phyloP scores from a whole-genome alignment of 306 rosid genomes.

The Bauhinia variegata region DNA sequence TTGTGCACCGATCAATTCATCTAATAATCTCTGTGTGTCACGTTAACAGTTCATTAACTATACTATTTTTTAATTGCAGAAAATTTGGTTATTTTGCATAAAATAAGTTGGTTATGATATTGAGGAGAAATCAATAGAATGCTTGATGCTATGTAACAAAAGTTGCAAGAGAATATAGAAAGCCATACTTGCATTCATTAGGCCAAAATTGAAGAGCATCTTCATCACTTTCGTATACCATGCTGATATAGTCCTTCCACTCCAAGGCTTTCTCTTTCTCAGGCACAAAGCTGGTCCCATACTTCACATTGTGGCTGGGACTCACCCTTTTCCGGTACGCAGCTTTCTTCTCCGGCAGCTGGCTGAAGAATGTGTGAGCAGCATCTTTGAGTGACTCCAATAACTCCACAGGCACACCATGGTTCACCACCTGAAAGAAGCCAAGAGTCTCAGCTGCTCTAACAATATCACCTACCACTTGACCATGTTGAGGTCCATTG shows the following conservation, averaged over 20 bases:
- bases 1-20: no score
- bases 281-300: constrained; percentile 70
- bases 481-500: constrained; percentile 51
- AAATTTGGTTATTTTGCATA: no score
- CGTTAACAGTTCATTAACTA: no score
- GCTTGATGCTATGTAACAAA: neutral
- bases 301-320: constrained; percentile 48
- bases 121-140: neutral
- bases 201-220: constrained; percentile 70
- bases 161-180: neutral
- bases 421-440: constrained; percentile 70
- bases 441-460: constrained; percentile 60
- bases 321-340: constrained; percentile 42
- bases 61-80: no score
- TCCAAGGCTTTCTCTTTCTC: constrained; percentile 68
- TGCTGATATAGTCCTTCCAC: constrained; percentile 66
- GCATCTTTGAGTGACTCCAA: constrained; percentile 51
- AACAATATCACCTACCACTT: constrained; percentile 47
- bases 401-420: constrained; percentile 55
- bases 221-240: no score
- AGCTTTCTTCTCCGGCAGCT: constrained; percentile 48
- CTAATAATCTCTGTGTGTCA: no score
- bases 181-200: constrained; percentile 52
- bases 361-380: constrained; percentile 54
- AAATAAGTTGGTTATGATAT: no score